Percentiles rank a stretch among this genome's conserved stretches.
These are phyloP conservation scores for Ottelia alismoides DNA, from an alignment of 106 monocot species.

Conservation along the genomic window DNA sequence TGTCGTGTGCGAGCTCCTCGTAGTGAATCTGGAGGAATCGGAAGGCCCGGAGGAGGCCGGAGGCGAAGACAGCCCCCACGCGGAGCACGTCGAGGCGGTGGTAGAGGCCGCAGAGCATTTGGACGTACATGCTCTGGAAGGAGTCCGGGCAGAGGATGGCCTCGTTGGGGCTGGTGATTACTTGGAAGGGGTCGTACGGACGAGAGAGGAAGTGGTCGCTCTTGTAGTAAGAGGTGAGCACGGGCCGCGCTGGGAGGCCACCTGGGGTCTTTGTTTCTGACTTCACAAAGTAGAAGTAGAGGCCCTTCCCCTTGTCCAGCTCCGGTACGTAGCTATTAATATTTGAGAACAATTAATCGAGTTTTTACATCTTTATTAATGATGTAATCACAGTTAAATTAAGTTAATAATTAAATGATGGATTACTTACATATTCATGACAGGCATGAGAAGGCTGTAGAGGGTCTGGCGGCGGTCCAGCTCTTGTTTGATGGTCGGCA, in stretches of 20 bases:
- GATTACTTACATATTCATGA: slow-evolving; percentile 20
- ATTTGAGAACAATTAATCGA: no score
- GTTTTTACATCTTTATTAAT: background rate
- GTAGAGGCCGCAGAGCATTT: slow-evolving; percentile 25
- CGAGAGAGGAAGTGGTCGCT: slow-evolving; percentile 23
- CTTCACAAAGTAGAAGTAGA: slow-evolving; percentile 25
- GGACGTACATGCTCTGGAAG: slow-evolving; percentile 33
- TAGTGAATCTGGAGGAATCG: slow-evolving; percentile 25
- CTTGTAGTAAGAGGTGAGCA: slow-evolving; percentile 30
- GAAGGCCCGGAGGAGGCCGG: slow-evolving; percentile 24
- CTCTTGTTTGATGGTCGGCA: slow-evolving; percentile 23
- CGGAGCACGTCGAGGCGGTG: slow-evolving; percentile 21
- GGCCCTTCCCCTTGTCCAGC: slow-evolving; percentile 19
- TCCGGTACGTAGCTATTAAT: slow-evolving; percentile 13
- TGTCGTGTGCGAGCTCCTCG: slow-evolving; percentile 16
- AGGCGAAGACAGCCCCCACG: slow-evolving; percentile 25
- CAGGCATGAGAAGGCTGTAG: slow-evolving; percentile 24
- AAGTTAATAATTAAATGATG: background rate
- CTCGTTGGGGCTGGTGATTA: slow-evolving; percentile 16
- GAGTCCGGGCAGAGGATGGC: slow-evolving; percentile 26
- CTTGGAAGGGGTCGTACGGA: slow-evolving; percentile 20
- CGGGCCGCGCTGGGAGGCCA: slow-evolving; percentile 17
- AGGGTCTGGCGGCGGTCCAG: slow-evolving; percentile 24
- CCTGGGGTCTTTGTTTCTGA: slow-evolving; percentile 24
- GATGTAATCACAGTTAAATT: background rate